Evolutionary conservation across 2,329 filamentous ascomycete genomes (phyloP).

Genomic region (Mollisiaceae sp.): DNA sequence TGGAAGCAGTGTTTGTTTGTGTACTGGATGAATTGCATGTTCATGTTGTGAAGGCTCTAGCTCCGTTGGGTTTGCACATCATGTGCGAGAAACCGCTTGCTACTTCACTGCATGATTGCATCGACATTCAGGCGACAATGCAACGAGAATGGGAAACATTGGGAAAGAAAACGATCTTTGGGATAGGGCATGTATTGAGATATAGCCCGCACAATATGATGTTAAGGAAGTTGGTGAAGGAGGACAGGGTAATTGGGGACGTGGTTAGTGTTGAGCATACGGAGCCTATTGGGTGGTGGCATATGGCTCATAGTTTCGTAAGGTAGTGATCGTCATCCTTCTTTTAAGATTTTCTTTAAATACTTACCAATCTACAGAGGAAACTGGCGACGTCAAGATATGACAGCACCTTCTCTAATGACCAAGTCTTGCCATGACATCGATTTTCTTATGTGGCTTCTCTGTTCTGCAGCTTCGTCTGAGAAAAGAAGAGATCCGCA

Average conservation of each 20-base stretch:
- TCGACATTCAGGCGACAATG: conserved; percentile 63
- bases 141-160: conserved; percentile 38
- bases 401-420: conserved; percentile 75
- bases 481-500: conserved; percentile 58
- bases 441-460: conserved; percentile 89
- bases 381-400: conserved; percentile 85
- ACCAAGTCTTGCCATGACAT: conserved; percentile 98
- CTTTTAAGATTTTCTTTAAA: no score
- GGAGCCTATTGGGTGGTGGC: conserved; percentile 95
- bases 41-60: background rate
- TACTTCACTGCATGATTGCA: conserved; percentile 76
- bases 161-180: conserved; percentile 62
- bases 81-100: conserved; percentile 74
- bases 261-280: conserved; percentile 86
- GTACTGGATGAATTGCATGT: background rate
- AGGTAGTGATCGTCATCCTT: conserved; percentile 47
- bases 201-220: conserved; percentile 93
- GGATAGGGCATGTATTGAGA: conserved; percentile 88
- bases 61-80: background rate
- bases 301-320: conserved; percentile 89
- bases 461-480: conserved; percentile 63
- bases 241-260: conserved; percentile 79
- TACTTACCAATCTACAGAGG: conserved; percentile 54
- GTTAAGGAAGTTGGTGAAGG: conserved; percentile 75
- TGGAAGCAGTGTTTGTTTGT: background rate